phyloP scores from a whole-genome alignment of 768 basidiomycete genomes.

The Podaxis carcinomalis region DNA sequence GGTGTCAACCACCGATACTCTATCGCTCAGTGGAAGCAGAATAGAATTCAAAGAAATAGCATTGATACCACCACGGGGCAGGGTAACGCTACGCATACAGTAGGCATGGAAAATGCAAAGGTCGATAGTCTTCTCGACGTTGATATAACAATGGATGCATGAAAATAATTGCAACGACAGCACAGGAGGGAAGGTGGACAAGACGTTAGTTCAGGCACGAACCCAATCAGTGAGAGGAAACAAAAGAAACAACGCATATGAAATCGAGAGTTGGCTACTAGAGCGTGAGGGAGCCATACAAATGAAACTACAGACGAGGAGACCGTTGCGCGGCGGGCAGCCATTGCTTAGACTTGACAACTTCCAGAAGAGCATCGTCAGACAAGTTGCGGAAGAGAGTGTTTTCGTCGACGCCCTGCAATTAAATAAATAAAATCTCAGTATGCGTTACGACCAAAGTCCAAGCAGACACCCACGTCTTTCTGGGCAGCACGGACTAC shows the following conservation, averaged over 20 bases:
- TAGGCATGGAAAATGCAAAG: constrained; percentile 9
- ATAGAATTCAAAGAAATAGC: neutral
- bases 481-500: constrained; percentile 63
- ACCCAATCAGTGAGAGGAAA: neutral
- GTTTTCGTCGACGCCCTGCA: constrained; percentile 43
- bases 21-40: constrained; percentile 61
- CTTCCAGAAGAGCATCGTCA: constrained; percentile 42
- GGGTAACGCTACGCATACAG: neutral
- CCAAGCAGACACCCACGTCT: constrained; percentile 37
- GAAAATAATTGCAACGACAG: constrained; percentile 10
- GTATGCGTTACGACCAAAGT: neutral
- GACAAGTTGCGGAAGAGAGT: constrained; percentile 40
- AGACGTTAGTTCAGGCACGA: neutral
- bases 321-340: constrained; percentile 30
- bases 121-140: constrained; percentile 20
- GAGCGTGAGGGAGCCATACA: constrained; percentile 1
- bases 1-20: constrained; percentile 88
- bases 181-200: neutral
- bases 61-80: neutral
- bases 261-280: neutral
- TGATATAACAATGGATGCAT: constrained; percentile 36
- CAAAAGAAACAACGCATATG: neutral
- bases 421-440: neutral
- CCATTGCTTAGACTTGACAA: constrained; percentile 57
- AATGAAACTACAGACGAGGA: constrained; percentile 25